These are phyloP conservation scores for Magnaporthales sp. DNA, from an alignment of 2,329 filamentous ascomycete species.

Conservation along the genomic window DNA sequence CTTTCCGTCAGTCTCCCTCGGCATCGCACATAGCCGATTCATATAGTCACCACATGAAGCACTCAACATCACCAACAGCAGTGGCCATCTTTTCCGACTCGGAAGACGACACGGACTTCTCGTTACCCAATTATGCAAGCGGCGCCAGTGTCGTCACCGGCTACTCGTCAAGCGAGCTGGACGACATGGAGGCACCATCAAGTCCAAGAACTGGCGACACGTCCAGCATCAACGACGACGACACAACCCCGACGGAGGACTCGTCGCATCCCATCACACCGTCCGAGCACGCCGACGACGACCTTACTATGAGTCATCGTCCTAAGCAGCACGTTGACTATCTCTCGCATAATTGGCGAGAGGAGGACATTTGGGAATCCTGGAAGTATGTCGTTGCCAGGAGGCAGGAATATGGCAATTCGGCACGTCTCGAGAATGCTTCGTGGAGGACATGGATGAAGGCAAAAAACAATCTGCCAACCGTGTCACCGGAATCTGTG, in stretches of 20 bases:
- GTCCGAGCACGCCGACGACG: slow-evolving; percentile 63
- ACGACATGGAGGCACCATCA: slow-evolving; percentile 40
- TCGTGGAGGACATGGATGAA: slow-evolving; percentile 98
- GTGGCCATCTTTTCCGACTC: slow-evolving; percentile 36
- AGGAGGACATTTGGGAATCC: slow-evolving; percentile 95
- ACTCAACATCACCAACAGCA: slow-evolving; percentile 15
- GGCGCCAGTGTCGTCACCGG: slow-evolving; percentile 41
- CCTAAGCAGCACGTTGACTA: slow-evolving; percentile 92
- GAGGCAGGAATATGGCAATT: slow-evolving; percentile 69
- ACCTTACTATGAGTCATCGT: slow-evolving; percentile 63
- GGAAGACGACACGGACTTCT: slow-evolving; percentile 46
- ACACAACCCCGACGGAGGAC: slow-evolving; percentile 30
- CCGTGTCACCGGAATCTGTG: slow-evolving; percentile 80
- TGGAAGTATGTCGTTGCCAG: slow-evolving; percentile 89
- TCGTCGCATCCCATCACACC: slow-evolving; percentile 52
- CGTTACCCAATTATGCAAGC: slow-evolving; percentile 55
- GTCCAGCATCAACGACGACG: slow-evolving; percentile 43
- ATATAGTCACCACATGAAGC: slow-evolving; percentile 21
- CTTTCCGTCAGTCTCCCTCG: slow-evolving; percentile 35
- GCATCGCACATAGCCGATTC: slow-evolving; percentile 36
- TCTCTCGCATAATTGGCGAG: slow-evolving; percentile 83
- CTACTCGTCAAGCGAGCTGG: slow-evolving; percentile 27
- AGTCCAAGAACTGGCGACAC: slow-evolving; percentile 42
- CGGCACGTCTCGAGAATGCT: slow-evolving; percentile 81
- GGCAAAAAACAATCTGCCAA: slow-evolving; percentile 76